Percentiles rank a stretch among this genome's conserved stretches.
Conservation (phyloP, 495 filamentous ascomycete genomes). For the Pseudotulostoma volvatum region DNA sequence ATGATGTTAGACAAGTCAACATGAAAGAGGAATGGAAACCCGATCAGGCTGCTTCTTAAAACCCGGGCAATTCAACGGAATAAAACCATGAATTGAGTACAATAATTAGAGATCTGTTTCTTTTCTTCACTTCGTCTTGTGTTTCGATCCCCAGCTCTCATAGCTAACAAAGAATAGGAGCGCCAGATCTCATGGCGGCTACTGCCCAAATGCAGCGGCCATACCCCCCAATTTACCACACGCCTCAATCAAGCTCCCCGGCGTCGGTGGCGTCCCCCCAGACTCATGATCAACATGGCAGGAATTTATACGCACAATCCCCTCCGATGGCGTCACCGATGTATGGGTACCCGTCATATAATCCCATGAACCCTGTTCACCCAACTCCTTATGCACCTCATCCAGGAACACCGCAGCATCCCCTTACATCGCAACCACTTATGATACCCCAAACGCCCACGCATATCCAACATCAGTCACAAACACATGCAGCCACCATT, state of each 20-base stretch:
- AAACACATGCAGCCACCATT: conserved; percentile 23
- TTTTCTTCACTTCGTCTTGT: conserved; percentile 1
- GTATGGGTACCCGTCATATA: conserved; percentile 63
- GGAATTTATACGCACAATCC: conserved; percentile 69
- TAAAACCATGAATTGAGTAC: no score
- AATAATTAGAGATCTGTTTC: no score
- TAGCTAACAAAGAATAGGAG: conserved; percentile 36
- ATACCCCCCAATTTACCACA: conserved; percentile 91
- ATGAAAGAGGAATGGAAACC: no score
- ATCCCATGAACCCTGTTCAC: conserved; percentile 51
- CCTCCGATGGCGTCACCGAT: conserved; percentile 58
- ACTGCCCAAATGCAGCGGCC: conserved; percentile 62
- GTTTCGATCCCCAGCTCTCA: not conserved
- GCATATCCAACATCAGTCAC: conserved; percentile 9
- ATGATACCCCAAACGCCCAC: conserved; percentile 45
- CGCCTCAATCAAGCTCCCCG: conserved; percentile 88
- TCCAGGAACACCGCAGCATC: conserved; percentile 47
- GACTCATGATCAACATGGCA: conserved; percentile 67
- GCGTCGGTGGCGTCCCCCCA: conserved; percentile 89
- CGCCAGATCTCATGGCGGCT: conserved; percentile 84
- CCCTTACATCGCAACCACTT: conserved; percentile 44
- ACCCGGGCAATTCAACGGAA: no score
- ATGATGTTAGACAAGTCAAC: no score
- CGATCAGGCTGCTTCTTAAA: no score
- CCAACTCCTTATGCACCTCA: conserved; percentile 67